These are phyloP conservation scores for Suillus plorans DNA, from an alignment of 768 basidiomycete species.

Conservation along the genomic window DNA sequence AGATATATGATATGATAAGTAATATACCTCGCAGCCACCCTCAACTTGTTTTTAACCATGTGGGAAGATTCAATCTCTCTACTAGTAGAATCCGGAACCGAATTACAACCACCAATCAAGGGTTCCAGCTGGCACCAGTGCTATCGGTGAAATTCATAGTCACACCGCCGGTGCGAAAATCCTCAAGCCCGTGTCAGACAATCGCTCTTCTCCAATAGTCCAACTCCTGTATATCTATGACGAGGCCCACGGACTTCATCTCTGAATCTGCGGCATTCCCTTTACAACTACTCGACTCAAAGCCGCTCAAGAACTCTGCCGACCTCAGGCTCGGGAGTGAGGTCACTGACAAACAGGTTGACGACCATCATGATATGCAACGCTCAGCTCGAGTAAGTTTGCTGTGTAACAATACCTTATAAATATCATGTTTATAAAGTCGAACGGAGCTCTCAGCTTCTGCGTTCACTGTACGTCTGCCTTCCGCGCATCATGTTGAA, in stretches of 20 bases:
- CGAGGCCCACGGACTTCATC: constrained; percentile 21
- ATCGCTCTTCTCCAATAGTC: constrained; percentile 5
- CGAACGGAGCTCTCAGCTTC: constrained; percentile 15
- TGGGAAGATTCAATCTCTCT: background rate
- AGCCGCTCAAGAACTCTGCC: constrained; percentile 5
- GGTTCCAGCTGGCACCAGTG: too few species aligned
- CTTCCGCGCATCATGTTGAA: background rate
- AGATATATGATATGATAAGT: too few species aligned
- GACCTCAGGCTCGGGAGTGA: constrained; percentile 13
- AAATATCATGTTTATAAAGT: background rate
- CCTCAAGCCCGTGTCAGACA: constrained; percentile 15
- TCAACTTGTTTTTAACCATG: background rate
- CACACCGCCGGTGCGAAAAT: constrained; percentile 8
- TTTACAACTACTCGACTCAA: constrained; percentile 13
- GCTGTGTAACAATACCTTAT: constrained; percentile 3
- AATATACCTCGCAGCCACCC: too few species aligned
- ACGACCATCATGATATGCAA: constrained; percentile 10
- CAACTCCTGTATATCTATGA: constrained; percentile 1
- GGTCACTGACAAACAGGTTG: constrained; percentile 24
- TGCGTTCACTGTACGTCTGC: constrained; percentile 18
- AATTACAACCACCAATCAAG: background rate
- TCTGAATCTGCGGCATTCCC: constrained; percentile 17
- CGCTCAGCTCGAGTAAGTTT: constrained; percentile 21
- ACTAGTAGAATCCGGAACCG: background rate
- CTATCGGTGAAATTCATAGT: background rate